Percentiles rank a stretch among this genome's conserved stretches.
phyloP scores from a whole-genome alignment of 768 basidiomycete species.

The Amanita rubescens region DNA sequence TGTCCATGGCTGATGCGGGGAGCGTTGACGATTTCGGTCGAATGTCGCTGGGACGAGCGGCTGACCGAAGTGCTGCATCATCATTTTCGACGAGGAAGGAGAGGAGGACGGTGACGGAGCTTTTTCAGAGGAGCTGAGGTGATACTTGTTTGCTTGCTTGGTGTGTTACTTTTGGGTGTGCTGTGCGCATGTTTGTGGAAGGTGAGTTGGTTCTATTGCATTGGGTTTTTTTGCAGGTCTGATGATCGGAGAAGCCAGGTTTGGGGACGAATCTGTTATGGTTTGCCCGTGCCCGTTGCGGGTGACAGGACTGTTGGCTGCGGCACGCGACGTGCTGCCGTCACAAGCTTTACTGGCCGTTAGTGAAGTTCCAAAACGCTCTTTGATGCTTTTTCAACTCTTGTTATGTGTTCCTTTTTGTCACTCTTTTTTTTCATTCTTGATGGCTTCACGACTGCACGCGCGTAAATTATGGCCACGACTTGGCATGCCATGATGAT shows the following conservation, averaged over 20 bases:
- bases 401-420: not conserved
- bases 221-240: not conserved
- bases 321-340: not conserved
- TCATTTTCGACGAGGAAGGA: conserved; percentile 26
- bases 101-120: conserved; percentile 38
- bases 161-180: conserved; percentile 5
- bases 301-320: not conserved
- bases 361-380: not conserved
- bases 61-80: conserved; percentile 33
- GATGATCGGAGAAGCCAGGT: not conserved
- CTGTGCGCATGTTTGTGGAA: not conserved
- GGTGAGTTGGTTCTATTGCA: not conserved
- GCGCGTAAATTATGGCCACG: conserved; percentile 6
- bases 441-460: conserved; percentile 1
- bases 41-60: conserved; percentile 22
- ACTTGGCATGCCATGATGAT: conserved; percentile 2
- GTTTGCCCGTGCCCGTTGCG: not conserved
- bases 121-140: conserved; percentile 27
- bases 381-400: conserved; percentile 4
- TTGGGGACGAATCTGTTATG: not conserved
- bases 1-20: conserved; percentile 7
- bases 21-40: conserved; percentile 19
- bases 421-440: not conserved
- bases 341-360: not conserved
- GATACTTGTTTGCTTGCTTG: no score